Percentiles rank a stretch among this genome's conserved stretches.
Conservation (phyloP, 495 filamentous ascomycete species). For the Daldinia childiae region DNA sequence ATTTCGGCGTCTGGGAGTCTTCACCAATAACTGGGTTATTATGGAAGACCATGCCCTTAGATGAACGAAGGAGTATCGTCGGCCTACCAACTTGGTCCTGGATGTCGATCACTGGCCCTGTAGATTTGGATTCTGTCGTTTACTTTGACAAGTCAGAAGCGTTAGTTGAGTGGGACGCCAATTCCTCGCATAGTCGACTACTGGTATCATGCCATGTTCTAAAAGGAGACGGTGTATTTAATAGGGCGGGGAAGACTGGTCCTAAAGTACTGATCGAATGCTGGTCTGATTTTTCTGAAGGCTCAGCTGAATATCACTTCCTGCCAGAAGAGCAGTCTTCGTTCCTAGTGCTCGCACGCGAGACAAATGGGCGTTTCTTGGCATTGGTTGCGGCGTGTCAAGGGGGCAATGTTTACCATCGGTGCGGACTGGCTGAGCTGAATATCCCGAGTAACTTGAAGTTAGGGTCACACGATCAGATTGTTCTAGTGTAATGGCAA, state of each 20-base stretch:
- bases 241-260: not conserved
- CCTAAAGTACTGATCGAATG: conserved; percentile 8
- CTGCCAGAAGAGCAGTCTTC: not conserved
- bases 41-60: conserved; percentile 12
- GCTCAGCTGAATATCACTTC: conserved; percentile 3
- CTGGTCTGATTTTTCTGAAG: conserved; percentile 29
- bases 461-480: conserved; percentile 1
- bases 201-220: conserved; percentile 15
- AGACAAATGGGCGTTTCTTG: conserved; percentile 18
- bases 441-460: conserved; percentile 10
- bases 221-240: conserved; percentile 11
- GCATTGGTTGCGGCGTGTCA: conserved; percentile 15
- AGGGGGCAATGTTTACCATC: conserved; percentile 19
- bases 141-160: conserved; percentile 25
- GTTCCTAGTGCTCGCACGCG: conserved; percentile 19
- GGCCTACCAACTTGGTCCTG: conserved; percentile 31
- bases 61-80: conserved; percentile 6
- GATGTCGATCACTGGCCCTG: conserved; percentile 27
- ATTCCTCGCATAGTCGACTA: conserved; percentile 7
- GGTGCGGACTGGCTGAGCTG: conserved; percentile 25
- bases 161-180: conserved; percentile 15
- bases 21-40: conserved; percentile 14
- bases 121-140: conserved; percentile 27
- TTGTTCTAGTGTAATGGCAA: conserved; percentile 9
- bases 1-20: conserved; percentile 30